These are phyloP conservation scores for Cicer bijugum DNA, from an alignment of 306 rosid genomes.

Conservation along the genomic window DNA sequence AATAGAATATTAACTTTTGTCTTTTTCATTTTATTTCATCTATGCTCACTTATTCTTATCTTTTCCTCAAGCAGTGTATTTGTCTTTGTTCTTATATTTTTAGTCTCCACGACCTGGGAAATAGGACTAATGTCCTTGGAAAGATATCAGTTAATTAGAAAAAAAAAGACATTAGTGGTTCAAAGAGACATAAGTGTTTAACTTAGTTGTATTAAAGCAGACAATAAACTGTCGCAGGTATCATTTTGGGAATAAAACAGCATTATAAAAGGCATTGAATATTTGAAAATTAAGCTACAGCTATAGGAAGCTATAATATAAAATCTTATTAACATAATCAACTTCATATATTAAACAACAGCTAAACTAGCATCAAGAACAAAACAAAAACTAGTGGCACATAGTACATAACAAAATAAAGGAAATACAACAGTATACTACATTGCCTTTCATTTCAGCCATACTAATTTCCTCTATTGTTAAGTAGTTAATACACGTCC, in stretches of 20 bases:
- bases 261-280: neutral
- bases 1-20: neutral
- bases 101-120: neutral
- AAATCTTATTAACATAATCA: conserved; percentile 1
- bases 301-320: neutral
- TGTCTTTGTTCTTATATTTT: conserved; percentile 14
- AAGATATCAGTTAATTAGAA: conserved; percentile 9
- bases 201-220: neutral
- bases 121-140: conserved; percentile 26
- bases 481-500: neutral
- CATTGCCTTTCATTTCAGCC: conserved; percentile 2
- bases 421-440: neutral
- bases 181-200: neutral
- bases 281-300: conserved; percentile 22
- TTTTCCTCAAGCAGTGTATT: neutral
- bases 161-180: conserved; percentile 5
- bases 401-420: conserved; percentile 2
- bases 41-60: conserved; percentile 8
- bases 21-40: neutral
- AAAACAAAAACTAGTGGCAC: neutral
- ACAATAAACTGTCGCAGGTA: neutral
- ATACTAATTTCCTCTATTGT: neutral
- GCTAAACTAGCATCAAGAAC: neutral
- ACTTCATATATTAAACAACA: neutral
- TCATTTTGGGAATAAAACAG: conserved; percentile 10